Base-by-base conservation (phyloP, 441 rosid genomes). In the Cnidoscolus chayamansa region DNA sequence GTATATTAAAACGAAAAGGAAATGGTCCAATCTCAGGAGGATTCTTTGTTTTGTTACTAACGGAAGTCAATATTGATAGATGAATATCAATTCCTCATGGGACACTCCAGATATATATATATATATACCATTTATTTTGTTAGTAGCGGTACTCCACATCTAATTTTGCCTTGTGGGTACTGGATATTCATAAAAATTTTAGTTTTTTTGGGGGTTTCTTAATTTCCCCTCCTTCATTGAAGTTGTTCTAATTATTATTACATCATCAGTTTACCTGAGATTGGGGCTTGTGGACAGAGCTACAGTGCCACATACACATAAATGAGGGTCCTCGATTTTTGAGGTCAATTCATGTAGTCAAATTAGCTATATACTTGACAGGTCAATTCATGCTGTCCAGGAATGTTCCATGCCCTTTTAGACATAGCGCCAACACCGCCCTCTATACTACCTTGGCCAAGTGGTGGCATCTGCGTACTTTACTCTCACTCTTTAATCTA, bases 371-470 rank as follows among this genome's bases (percentile, higher is more conserved):
- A 87, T 90, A 58, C 66, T 74, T 90, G 31, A 87, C 70, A 88
- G 4, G 94, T 92, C 63, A 90, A 96, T 72, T 92, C 90, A 78
- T 89, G 97, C 73, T 92, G 96, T 60, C 97, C 97, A 0, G 92
- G 94, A 3, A 92, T 92, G 90, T 90, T 88, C 80, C 90, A 90
- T 73, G 97, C 97, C 53, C 86, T 90, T 55, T 82, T 89, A 37
- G 97, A 96, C 3, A 87, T 92, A 92, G 89, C 79, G 91, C 97
- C 65, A 86, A 82, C 85, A 90, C 96, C 49, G 93, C 97, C 74
- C 93, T 92, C 50, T 92, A 87, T 83, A 81, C 88, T 45, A 81
- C 94, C 72, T 92, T 55, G 83, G 59, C 32, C 25, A 25, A 25
- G 25, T 25, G 25, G 25, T 25, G 25, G 25, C 25, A 25, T 25